Conservation (phyloP, 495 filamentous ascomycete genomes). For the Penicillium dipodomyicola region DNA sequence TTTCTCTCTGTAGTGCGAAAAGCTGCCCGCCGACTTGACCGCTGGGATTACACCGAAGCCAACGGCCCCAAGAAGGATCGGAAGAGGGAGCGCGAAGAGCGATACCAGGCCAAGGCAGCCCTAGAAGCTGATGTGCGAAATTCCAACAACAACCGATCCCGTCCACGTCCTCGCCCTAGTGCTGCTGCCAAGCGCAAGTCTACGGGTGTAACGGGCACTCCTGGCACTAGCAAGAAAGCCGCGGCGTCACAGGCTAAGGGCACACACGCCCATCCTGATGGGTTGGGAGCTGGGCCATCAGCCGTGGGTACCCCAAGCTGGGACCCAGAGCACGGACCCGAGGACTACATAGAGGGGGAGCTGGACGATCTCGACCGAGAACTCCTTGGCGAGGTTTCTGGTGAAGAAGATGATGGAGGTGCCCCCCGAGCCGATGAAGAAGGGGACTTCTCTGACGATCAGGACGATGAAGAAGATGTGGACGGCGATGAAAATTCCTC, state of each 20-base stretch:
- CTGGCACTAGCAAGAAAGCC: conserved; percentile 27
- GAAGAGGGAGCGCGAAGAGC: conserved; percentile 44
- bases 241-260: conserved; percentile 33
- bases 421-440: conserved; percentile 25
- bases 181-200: conserved; percentile 40
- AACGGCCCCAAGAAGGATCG: conserved; percentile 46
- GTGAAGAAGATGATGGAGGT: conserved; percentile 37
- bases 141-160: conserved; percentile 22
- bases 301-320: conserved; percentile 25
- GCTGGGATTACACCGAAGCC: conserved; percentile 64
- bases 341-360: conserved; percentile 41
- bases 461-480: conserved; percentile 32
- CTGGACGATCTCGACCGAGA: conserved; percentile 54
- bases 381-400: conserved; percentile 48
- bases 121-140: conserved; percentile 28
- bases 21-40: conserved; percentile 63
- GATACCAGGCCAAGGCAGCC: conserved; percentile 33
- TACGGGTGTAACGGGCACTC: conserved; percentile 26
- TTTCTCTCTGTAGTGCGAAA: conserved; percentile 71
- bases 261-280: conserved; percentile 29
- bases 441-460: conserved; percentile 30
- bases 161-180: conserved; percentile 21
- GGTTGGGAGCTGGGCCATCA: conserved; percentile 15
- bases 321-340: conserved; percentile 24
- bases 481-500: conserved; percentile 46